These are phyloP conservation scores for Gracilaria gracilis DNA, from an alignment of 23 red algal species.

Conservation along the genomic window DNA sequence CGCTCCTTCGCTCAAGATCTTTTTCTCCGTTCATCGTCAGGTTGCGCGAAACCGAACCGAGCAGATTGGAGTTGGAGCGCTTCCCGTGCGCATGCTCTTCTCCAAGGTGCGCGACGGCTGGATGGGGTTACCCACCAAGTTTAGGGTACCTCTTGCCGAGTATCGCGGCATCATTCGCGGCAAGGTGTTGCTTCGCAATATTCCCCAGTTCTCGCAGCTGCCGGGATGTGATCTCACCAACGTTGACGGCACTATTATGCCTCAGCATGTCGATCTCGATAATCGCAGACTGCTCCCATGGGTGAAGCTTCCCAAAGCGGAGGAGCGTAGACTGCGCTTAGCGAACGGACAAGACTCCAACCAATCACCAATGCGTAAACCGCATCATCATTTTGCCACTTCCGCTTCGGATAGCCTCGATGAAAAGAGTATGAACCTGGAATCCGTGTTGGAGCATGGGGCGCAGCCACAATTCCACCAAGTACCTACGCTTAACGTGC, in stretches of 20 bases:
- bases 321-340: not conserved
- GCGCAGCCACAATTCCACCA: not conserved
- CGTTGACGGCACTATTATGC: slow-evolving; percentile 50
- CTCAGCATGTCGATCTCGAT: slow-evolving; percentile 26
- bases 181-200: slow-evolving; percentile 62
- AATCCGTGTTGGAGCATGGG: not conserved
- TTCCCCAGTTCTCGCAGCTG: slow-evolving; percentile 71
- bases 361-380: not conserved
- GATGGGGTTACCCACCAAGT: slow-evolving; percentile 60
- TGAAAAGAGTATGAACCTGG: not conserved
- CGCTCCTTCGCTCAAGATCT: slow-evolving; percentile 37
- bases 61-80: slow-evolving; percentile 62
- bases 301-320: slow-evolving; percentile 46
- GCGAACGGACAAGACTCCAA: not conserved
- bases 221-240: slow-evolving; percentile 52
- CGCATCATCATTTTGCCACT: not conserved
- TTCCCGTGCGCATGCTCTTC: slow-evolving; percentile 61
- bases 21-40: slow-evolving; percentile 60
- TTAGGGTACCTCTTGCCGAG: slow-evolving; percentile 57
- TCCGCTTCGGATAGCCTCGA: slow-evolving; percentile 2
- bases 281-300: slow-evolving; percentile 46
- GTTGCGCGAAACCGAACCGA: slow-evolving; percentile 65
- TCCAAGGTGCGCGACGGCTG: slow-evolving; percentile 48
- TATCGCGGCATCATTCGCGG: slow-evolving; percentile 60
- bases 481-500: not conserved